Base-by-base conservation (phyloP, 2,329 filamentous ascomycete genomes). In the Simplicillium sp. region DNA sequence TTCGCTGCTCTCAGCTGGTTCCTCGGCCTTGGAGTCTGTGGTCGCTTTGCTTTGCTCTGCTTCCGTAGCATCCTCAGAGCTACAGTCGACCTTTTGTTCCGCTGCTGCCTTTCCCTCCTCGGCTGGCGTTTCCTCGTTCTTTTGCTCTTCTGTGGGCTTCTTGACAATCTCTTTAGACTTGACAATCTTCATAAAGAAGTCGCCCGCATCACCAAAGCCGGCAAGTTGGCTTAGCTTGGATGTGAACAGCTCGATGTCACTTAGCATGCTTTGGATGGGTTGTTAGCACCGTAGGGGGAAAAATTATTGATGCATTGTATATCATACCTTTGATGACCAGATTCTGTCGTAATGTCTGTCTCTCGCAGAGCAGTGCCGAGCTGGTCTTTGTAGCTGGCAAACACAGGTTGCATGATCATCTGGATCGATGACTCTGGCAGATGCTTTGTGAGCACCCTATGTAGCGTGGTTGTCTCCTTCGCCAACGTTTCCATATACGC, bases 351-450 rank as follows among this genome's bases (percentile, higher is more conserved):
- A 16, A 87, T 69, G 20, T 70, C 66, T 16, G 82, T 75, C 33
- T 78, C 79, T 34, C 71, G 65, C 49, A 92, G 81, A 11, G 82
- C 82, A 48, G 73, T 75, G 14, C 82, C 80, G 58, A 92, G 81
- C 53, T 90, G 84, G 42, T 85, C 81, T 53, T 79, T 80, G 59
- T 95, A 95, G 57, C 77, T 87, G 31, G 73, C 69, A 59, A 94
- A 94, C 1, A 96, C 87, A 1, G 86, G 84, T 15, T 72, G 67
- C 85, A 95, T 94, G 53, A 96, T 94, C 65, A 86, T 78, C 40
- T 75, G 71, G 2, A 94, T 81, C 1, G 83, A 82, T 41, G 75
- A 71, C 47, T 92, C 85, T 0, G 84, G 82, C 17, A 96, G 67
- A 57, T 94, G 83, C 56, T 87, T 89, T 45, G 77, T 82, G 45